Evolutionary conservation across 768 basidiomycete genomes (phyloP).

Genomic region (Naganishia vishniacii): DNA sequence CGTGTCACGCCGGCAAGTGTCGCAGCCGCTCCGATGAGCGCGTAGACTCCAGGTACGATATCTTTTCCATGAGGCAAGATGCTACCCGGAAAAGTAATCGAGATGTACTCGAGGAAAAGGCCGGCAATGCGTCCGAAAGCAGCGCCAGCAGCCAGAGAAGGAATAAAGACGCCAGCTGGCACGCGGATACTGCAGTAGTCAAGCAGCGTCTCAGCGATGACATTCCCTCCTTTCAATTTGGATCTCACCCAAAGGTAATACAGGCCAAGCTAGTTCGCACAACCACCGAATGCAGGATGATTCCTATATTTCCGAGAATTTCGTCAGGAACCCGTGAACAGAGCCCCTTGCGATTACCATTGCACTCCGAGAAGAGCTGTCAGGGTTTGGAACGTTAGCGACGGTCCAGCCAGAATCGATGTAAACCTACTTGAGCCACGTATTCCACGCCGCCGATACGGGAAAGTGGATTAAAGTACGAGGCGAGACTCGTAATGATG

Average conservation of each 20-base stretch:
- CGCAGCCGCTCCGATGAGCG: conserved; percentile 72
- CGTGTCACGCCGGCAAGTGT: conserved; percentile 92
- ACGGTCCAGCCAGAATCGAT: neutral
- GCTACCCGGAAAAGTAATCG: neutral
- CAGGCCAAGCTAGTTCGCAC: conserved; percentile 20
- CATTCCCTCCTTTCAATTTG: too few species aligned
- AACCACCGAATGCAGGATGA: conserved; percentile 52
- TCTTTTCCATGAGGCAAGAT: conserved; percentile 21
- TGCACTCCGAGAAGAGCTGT: conserved; percentile 67
- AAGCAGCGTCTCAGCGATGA: too few species aligned
- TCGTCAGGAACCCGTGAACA: conserved; percentile 30
- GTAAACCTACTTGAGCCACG: conserved; percentile 71
- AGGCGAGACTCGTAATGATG: conserved; percentile 65
- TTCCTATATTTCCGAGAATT: conserved; percentile 35
- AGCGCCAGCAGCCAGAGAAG: conserved; percentile 85
- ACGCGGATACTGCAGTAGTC: conserved; percentile 64
- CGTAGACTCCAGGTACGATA: conserved; percentile 33
- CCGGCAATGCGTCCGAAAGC: conserved; percentile 86
- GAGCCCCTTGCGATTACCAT: conserved; percentile 49
- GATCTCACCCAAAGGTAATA: conserved; percentile 23
- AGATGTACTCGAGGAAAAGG: conserved; percentile 63
- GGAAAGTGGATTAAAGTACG: conserved; percentile 82
- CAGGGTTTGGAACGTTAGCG: neutral
- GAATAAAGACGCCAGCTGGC: conserved; percentile 88
- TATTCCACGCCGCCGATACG: conserved; percentile 94